Evolutionary conservation across 2,329 filamentous ascomycete species (phyloP).

Genomic region (Diaporthe amygdali): DNA sequence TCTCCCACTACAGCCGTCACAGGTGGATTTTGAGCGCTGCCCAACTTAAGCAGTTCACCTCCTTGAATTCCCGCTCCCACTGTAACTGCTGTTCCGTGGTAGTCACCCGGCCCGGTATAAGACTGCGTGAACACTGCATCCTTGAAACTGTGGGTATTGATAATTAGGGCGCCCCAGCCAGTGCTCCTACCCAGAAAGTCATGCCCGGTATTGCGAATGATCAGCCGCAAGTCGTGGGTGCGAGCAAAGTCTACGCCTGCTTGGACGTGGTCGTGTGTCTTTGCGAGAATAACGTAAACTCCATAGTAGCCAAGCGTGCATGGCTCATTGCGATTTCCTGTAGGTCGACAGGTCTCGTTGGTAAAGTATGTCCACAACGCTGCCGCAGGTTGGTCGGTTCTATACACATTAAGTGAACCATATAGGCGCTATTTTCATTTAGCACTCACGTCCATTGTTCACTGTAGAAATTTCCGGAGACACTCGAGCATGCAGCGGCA

Average conservation of each 20-base stretch:
- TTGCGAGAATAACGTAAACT: constrained; percentile 39
- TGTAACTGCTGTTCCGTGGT: constrained; percentile 53
- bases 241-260: constrained; percentile 44
- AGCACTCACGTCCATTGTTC: constrained; percentile 43
- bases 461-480: constrained; percentile 36
- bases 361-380: constrained; percentile 49
- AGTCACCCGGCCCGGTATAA: constrained; percentile 40
- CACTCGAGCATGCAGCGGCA: constrained; percentile 38
- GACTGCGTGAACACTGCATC: constrained; percentile 39
- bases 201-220: constrained; percentile 63
- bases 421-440: rapidly evolving
- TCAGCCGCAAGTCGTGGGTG: constrained; percentile 54
- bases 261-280: constrained; percentile 36
- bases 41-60: constrained; percentile 47
- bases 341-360: constrained; percentile 46
- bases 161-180: constrained; percentile 61
- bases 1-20: constrained; percentile 57
- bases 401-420: neutral
- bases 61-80: constrained; percentile 59
- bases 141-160: constrained; percentile 64
- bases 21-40: constrained; percentile 42
- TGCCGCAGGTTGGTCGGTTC: constrained; percentile 31
- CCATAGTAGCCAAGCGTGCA: constrained; percentile 47
- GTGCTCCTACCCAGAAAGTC: constrained; percentile 65
- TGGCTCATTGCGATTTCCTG: constrained; percentile 35